Evolutionary conservation across 1,139 yeast species (phyloP).

Genomic region (Nadsonia starkeyi-henricii): DNA sequence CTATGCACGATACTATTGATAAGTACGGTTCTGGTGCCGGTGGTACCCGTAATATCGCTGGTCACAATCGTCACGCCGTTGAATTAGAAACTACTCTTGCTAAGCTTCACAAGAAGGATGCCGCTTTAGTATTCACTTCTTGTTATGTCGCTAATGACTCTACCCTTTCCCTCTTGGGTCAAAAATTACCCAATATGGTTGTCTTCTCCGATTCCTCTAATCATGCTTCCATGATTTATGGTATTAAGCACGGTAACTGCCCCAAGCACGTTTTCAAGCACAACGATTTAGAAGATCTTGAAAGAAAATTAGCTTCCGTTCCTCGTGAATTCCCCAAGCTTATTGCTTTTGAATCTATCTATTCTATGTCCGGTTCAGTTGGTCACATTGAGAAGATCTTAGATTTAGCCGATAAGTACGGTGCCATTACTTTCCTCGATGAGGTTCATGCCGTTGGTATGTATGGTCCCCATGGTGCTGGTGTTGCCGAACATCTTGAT

Average conservation of each 20-base stretch:
- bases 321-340: conserved; percentile 82
- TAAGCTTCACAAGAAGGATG: conserved; percentile 84
- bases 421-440: conserved; percentile 90
- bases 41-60: conserved; percentile 97
- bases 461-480: conserved; percentile 99
- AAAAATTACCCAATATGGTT: conserved; percentile 76
- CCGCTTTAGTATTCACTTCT: conserved; percentile 86
- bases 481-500: conserved; percentile 94
- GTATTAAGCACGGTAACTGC: conserved; percentile 82
- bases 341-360: conserved; percentile 93
- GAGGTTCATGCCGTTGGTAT: conserved; percentile 98
- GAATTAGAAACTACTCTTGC: conserved; percentile 78
- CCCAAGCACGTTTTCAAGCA: conserved; percentile 84
- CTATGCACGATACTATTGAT: conserved; percentile 70
- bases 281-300: conserved; percentile 75
- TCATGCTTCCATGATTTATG: conserved; percentile 97
- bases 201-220: conserved; percentile 85
- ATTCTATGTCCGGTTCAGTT: conserved; percentile 97
- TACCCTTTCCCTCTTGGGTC: conserved; percentile 81
- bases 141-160: conserved; percentile 98
- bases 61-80: conserved; percentile 84
- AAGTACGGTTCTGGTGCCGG: conserved; percentile 98
- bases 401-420: conserved; percentile 92
- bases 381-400: conserved; percentile 88
- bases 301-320: conserved; percentile 55